phyloP scores from a whole-genome alignment of 805 yeast genomes.

The Tetrapisispora taiwanensis region DNA sequence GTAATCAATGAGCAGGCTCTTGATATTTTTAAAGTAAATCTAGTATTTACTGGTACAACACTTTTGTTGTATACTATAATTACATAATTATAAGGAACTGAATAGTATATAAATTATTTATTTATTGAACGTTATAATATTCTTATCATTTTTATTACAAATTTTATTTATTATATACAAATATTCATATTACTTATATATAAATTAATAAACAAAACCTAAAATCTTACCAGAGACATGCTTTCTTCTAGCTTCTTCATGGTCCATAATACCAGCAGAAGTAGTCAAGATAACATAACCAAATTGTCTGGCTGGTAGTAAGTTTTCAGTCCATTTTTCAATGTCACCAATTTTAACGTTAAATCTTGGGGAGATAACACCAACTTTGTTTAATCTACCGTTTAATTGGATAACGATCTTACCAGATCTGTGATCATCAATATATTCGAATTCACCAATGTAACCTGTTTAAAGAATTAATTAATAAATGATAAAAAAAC shows the following conservation, averaged over 20 bases:
- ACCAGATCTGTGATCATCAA: conserved; percentile 98
- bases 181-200: not conserved
- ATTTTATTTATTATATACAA: not conserved
- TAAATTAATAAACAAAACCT: conserved; percentile 81
- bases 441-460: conserved; percentile 97
- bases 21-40: not conserved
- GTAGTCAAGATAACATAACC: conserved; percentile 97
- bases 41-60: not conserved
- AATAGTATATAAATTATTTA: too few relatives aligned
- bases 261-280: conserved; percentile 99
- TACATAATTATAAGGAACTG: too few relatives aligned
- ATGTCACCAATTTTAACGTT: conserved; percentile 89
- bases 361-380: conserved; percentile 98
- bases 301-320: conserved; percentile 97
- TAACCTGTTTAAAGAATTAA: conserved; percentile 32
- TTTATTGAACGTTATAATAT: not conserved
- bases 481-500: not conserved
- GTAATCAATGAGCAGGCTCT: not conserved
- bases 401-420: conserved; percentile 91
- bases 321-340: conserved; percentile 97
- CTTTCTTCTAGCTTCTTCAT: conserved; percentile 99
- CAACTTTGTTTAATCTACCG: conserved; percentile 98
- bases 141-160: not conserved
- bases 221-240: conserved; percentile 97
- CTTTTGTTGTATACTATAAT: not conserved